Evolutionary conservation across 2,329 filamentous ascomycete species (phyloP), one percentile per base, ranked within the genome.

Genomic region (Exophiala xenobiotica): DNA sequence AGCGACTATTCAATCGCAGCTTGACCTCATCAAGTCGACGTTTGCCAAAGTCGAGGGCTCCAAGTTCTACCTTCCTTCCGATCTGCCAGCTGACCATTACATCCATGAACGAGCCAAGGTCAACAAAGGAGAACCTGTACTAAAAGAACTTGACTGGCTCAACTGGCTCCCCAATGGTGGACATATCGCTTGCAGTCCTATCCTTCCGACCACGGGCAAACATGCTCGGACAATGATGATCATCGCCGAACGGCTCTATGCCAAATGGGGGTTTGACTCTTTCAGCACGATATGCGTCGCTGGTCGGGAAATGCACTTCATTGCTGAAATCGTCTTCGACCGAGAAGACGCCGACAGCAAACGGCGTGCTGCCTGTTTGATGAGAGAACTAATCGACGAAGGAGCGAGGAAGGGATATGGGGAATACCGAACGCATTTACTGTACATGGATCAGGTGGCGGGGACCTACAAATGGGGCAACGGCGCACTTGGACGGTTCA

Each of bases 271-370:
- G 1, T 70, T 80, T 44, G 77, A 80, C 57, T 72, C 78, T 35
- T 74, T 80, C 51, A 71, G 72, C 2, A 76, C 75, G 1, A 75
- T 80, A 43, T 71, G 70, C 43, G 71, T 80, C 3, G 75, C 75
- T 11, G 70, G 74, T 51, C 68, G 77, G 7, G 77, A 80, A 63
- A 79, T 80, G 70, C 77, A 80, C 61, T 73, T 79, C 59, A 80
- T 81, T 51, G 72, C 78, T 3, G 76, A 76, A 51, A 75, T 81
- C 33, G 70, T 79, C n/a, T 81, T 77, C 60, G 71, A 81, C 53
- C 67, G 73, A 5, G 67, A 70, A 31, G 68, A 76, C 24, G 58
- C 66, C 1, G 68, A 72, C 1, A 58, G 64, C 43, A 70, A 74
- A 57, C 59, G 67, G 19, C 64, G 67, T 44, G 68, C 69, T 8